These are phyloP conservation scores for Blumeria hordei DNA, from an alignment of 2,329 filamentous ascomycete species.

Conservation along the genomic window DNA sequence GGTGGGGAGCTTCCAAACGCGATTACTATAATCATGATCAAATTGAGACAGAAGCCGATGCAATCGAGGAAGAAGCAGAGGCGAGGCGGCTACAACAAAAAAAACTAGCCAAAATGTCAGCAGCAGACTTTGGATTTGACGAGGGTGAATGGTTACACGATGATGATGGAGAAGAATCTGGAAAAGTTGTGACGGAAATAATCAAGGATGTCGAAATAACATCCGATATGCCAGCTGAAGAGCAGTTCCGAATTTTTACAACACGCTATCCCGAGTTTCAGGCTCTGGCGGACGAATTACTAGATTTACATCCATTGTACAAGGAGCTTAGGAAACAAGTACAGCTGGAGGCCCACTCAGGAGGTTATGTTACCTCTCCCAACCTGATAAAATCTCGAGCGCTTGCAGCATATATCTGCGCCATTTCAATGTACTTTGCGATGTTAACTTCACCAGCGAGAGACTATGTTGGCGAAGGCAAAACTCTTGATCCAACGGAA, in stretches of 20 bases:
- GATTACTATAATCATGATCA: slow-evolving; percentile 85
- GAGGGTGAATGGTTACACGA: slow-evolving; percentile 51
- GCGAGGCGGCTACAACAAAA: slow-evolving; percentile 75
- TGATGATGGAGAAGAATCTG: slow-evolving; percentile 21
- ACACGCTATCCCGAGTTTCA: slow-evolving; percentile 83
- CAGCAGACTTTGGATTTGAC: slow-evolving; percentile 84
- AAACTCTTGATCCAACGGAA: slow-evolving; percentile 49
- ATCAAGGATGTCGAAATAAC: slow-evolving; percentile 64
- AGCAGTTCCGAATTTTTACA: slow-evolving; percentile 51
- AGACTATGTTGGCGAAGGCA: slow-evolving; percentile 25
- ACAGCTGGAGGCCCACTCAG: slow-evolving; percentile 15
- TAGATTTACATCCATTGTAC: slow-evolving; percentile 28
- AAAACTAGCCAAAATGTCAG: slow-evolving; percentile 68
- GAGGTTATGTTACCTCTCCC: background rate
- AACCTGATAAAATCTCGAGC: slow-evolving; percentile 44
- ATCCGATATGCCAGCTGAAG: slow-evolving; percentile 50
- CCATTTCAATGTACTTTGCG: slow-evolving; percentile 83
- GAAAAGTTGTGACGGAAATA: slow-evolving; percentile 58
- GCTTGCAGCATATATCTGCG: slow-evolving; percentile 63
- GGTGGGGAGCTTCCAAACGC: slow-evolving; percentile 69
- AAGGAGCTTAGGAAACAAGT: slow-evolving; percentile 32
- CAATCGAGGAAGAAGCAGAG: slow-evolving; percentile 77
- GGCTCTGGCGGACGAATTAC: slow-evolving; percentile 48
- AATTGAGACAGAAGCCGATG: slow-evolving; percentile 39
- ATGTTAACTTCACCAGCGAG: slow-evolving; percentile 62